These are phyloP conservation scores for Nakaseomyces sp. DNA, from an alignment of 1,139 yeast species.

Conservation along the genomic window DNA sequence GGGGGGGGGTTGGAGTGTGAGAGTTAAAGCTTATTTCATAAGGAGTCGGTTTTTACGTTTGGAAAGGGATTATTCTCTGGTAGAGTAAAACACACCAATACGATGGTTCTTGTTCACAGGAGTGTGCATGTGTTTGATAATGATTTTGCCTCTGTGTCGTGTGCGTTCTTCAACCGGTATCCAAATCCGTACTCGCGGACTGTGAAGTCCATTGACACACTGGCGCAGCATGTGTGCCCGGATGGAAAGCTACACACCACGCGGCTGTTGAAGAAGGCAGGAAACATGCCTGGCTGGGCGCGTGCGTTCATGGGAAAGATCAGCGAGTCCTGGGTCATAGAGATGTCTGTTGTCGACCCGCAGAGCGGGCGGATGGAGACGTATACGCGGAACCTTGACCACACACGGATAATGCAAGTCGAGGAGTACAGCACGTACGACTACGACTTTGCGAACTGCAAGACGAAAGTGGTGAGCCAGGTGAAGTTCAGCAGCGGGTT, in stretches of 20 bases:
- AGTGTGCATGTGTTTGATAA: conserved; percentile 48
- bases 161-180: conserved; percentile 76
- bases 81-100: no score
- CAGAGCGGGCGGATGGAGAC: conserved; percentile 46
- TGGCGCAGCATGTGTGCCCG: conserved; percentile 34
- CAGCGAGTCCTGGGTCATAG: conserved; percentile 77
- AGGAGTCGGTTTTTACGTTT: no score
- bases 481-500: conserved; percentile 74
- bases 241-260: conserved; percentile 66
- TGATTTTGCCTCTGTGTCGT: conserved; percentile 64
- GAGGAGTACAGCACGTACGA: conserved; percentile 64
- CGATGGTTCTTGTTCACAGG: conserved; percentile 67
- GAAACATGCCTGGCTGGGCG: conserved; percentile 74
- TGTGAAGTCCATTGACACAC: conserved; percentile 75
- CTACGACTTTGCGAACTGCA: conserved; percentile 21
- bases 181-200: conserved; percentile 91
- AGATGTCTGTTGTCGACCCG: conserved; percentile 70
- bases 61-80: no score
- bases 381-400: conserved; percentile 81
- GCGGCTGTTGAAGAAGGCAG: conserved; percentile 67
- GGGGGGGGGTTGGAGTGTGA: no score
- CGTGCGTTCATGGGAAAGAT: conserved; percentile 67
- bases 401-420: conserved; percentile 65
- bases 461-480: conserved; percentile 31
- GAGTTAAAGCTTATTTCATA: no score